phyloP scores from a whole-genome alignment of 1,139 yeast species.

The Saccharomyces hybrid region DNA sequence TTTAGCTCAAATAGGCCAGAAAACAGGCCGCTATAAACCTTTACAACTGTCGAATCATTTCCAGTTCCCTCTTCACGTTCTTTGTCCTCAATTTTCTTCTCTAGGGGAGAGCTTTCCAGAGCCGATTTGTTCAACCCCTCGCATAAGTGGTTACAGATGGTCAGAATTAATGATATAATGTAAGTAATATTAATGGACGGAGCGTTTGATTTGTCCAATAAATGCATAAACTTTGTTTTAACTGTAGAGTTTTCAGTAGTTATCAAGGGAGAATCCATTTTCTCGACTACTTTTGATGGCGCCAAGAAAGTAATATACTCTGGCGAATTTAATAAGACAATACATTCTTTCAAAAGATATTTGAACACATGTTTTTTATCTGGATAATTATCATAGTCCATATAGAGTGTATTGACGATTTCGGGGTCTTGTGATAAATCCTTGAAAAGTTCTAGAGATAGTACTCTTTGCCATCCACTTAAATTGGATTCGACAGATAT shows the following conservation, averaged over 20 bases:
- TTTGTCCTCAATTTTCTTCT: slow-evolving; percentile 32
- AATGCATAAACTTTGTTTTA: slow-evolving; percentile 58
- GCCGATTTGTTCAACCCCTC: slow-evolving; percentile 65
- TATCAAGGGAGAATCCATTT: slow-evolving; percentile 27
- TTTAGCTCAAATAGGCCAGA: slow-evolving; percentile 42
- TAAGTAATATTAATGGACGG: slow-evolving; percentile 58
- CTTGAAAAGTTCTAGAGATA: slow-evolving; percentile 66
- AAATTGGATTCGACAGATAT: slow-evolving; percentile 44
- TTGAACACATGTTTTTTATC: slow-evolving; percentile 56
- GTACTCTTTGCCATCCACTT: slow-evolving; percentile 62
- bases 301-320: slow-evolving; percentile 37
- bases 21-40: slow-evolving; percentile 31
- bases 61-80: slow-evolving; percentile 34
- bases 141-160: slow-evolving; percentile 47
- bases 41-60: slow-evolving; percentile 21
- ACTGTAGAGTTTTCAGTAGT: slow-evolving; percentile 36
- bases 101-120: slow-evolving; percentile 17
- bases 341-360: slow-evolving; percentile 49
- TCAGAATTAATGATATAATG: slow-evolving; percentile 50
- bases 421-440: slow-evolving; percentile 52
- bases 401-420: slow-evolving; percentile 46
- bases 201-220: slow-evolving; percentile 70
- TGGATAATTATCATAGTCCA: slow-evolving; percentile 51
- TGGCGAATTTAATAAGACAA: slow-evolving; percentile 27
- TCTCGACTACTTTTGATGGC: slow-evolving; percentile 27